These are phyloP conservation scores for Ustilago lituana DNA, from an alignment of 1,284 basidiomycete species.

Conservation along the genomic window DNA sequence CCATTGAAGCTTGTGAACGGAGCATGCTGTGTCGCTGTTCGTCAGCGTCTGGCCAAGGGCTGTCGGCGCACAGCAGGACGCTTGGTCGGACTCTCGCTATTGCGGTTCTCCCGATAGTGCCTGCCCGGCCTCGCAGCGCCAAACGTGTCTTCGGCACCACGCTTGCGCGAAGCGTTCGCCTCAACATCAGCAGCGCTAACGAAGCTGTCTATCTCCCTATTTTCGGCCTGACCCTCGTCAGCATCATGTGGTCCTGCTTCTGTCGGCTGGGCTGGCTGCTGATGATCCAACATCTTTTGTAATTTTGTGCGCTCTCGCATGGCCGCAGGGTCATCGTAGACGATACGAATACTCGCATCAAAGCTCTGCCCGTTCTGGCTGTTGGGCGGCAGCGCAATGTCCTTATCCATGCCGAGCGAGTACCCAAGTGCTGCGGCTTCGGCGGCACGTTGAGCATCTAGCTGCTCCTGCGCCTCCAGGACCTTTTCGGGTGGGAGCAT, in stretches of 20 bases:
- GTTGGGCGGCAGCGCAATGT: conserved; percentile 2
- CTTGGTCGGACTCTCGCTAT: conserved; percentile 46
- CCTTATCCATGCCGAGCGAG: conserved; percentile 44
- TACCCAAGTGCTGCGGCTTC: conserved; percentile 45
- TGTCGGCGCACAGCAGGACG: conserved; percentile 40
- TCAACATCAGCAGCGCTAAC: no score
- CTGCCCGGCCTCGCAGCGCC: conserved; percentile 16
- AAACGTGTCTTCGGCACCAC: conserved; percentile 23
- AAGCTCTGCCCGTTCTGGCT: conserved; percentile 16
- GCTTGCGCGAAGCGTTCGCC: conserved; percentile 3
- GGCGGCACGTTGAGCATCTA: conserved; percentile 41
- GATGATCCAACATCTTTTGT: conserved; percentile 43
- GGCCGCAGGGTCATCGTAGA: conserved; percentile 56
- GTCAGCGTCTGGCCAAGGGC: conserved; percentile 33
- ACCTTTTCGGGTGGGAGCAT: conserved; percentile 38
- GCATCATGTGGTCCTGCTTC: background rate
- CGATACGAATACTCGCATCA: conserved; percentile 40
- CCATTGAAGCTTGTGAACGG: background rate
- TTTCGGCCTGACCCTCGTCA: conserved; percentile 2
- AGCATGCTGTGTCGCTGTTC: background rate
- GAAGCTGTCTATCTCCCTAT: conserved; percentile 2
- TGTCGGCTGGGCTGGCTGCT: conserved; percentile 4
- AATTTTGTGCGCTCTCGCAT: conserved; percentile 40
- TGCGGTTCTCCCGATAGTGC: conserved; percentile 26
- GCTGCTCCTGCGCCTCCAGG: conserved; percentile 36